Percentiles rank a stretch among this genome's conserved stretches.
Evolutionary conservation across 176 grass and related monocot species (phyloP).

Genomic region (Rhynchospora breviuscula): DNA sequence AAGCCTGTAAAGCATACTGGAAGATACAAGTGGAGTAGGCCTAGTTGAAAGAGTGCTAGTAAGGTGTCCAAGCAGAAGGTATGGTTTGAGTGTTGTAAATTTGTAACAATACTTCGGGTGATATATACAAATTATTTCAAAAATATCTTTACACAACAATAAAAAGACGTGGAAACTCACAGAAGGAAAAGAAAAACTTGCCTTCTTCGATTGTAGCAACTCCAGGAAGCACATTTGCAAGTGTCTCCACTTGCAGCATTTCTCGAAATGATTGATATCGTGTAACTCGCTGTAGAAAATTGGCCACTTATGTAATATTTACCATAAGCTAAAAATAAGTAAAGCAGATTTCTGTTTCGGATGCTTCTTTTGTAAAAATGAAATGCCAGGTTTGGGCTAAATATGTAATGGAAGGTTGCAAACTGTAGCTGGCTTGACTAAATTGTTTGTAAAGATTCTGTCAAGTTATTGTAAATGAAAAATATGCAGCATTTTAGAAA

Average conservation of each 20-base stretch:
- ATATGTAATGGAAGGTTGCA: neutral
- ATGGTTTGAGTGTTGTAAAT: no score
- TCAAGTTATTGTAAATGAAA: neutral
- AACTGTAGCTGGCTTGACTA: neutral
- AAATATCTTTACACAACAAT: neutral
- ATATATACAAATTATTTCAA: no score
- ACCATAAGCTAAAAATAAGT: neutral
- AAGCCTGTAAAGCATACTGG: no score
- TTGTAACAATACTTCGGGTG: no score
- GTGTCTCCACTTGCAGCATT: slow-evolving; percentile 69
- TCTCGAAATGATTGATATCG: slow-evolving; percentile 58
- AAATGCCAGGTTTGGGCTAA: neutral
- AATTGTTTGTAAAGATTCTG: neutral
- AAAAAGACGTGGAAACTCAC: neutral
- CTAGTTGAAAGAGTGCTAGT: no score
- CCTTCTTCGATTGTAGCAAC: slow-evolving; percentile 68
- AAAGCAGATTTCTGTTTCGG: neutral
- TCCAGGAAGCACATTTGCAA: slow-evolving; percentile 76
- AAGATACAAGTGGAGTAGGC: no score
- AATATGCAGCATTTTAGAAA: neutral
- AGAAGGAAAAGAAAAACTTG: slow-evolving; percentile 21
- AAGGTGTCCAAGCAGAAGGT: no score
- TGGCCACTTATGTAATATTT: slow-evolving; percentile 11
- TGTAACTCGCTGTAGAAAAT: slow-evolving; percentile 48
- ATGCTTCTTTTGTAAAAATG: neutral